Base-by-base conservation (phyloP, 192 early-diverging fungal species). In the Dissophora globulifera region DNA sequence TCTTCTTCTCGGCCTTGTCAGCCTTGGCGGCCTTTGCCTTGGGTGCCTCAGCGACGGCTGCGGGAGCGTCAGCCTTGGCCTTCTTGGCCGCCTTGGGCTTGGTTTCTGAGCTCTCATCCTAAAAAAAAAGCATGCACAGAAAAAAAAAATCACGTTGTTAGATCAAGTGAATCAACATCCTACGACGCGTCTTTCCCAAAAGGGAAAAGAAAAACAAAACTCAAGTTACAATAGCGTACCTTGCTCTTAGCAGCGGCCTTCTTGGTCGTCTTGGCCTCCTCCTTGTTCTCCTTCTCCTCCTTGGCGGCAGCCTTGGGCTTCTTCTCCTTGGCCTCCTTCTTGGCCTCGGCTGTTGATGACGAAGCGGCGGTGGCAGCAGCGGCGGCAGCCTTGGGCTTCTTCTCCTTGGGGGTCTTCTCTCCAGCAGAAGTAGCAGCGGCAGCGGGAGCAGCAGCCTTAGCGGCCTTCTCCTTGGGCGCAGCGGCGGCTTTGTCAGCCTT, bases 71-170 rank as follows among this genome's bases (percentile, higher is more conserved):
- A 8, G 53, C 41, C 62, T 74, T 74, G 49, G 57, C 64, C 72
- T 76, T 76, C 72, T 75, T 75, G 43, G 61, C 23, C 15, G 62
- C 57, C 57, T 75, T 64, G 53, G 69, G 69, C 69, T 71, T 71
- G 35, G 53, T 60, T 62, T 62, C 69, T 48, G 59, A 25, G 59
- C 31, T 69, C 67, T 69, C 67, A 22, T 46, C 50, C 67, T 69
- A 67, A 7, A 40, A 17, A n/a, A 49, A 1, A 23, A 27, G 2
- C 32, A 2, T 15, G 23, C 17, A 56, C 12, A 43, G 16, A 54
- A 46, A 54, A 20, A 47, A 42, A n/a, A 13, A 13, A 9, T 38
- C 6, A 13, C 22, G 26, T 41, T 25, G 22, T 11, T 4, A 23
- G 46, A 33, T n/a, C n/a, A n/a, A n/a, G n/a, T n/a, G n/a, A n/a